Evolutionary conservation across 2,329 filamentous ascomycete species (phyloP).

Genomic region (Aspergillus tamarii): DNA sequence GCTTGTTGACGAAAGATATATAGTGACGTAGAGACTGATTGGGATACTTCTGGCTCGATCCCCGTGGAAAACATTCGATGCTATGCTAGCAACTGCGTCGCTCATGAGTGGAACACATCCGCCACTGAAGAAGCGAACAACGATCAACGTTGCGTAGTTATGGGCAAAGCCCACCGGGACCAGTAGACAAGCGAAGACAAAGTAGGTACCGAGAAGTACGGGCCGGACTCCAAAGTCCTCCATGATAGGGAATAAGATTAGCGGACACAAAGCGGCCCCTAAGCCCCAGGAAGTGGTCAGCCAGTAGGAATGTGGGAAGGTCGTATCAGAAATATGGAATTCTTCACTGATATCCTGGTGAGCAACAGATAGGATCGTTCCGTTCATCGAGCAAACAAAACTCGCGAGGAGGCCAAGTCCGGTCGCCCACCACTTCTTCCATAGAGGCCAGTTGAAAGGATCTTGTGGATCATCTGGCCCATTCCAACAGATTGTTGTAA

Average conservation of each 20-base stretch:
- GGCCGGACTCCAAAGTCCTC: slow-evolving; percentile 47
- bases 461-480: slow-evolving; percentile 33
- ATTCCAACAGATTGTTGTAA: not conserved
- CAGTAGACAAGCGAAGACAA: slow-evolving; percentile 43
- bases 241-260: slow-evolving; percentile 37
- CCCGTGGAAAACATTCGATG: slow-evolving; percentile 39
- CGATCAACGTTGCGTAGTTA: slow-evolving; percentile 49
- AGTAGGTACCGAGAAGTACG: slow-evolving; percentile 45
- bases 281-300: slow-evolving; percentile 37
- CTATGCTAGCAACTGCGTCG: slow-evolving; percentile 38
- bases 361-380: slow-evolving; percentile 43
- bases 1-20: slow-evolving; percentile 44
- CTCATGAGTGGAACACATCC: slow-evolving; percentile 44
- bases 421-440: slow-evolving; percentile 41
- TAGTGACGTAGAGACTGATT: slow-evolving; percentile 46
- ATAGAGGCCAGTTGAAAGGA: slow-evolving; percentile 43
- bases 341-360: slow-evolving; percentile 40
- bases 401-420: slow-evolving; percentile 33
- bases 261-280: slow-evolving; percentile 31
- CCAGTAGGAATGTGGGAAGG: slow-evolving; percentile 39
- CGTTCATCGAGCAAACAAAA: slow-evolving; percentile 40
- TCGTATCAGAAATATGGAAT: slow-evolving; percentile 33
- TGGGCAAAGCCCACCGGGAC: slow-evolving; percentile 47
- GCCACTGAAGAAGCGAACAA: slow-evolving; percentile 48
- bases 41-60: slow-evolving; percentile 39